Base-by-base conservation (phyloP, 371 early-diverging fungal species). In the Actinomortierella ambigua region DNA sequence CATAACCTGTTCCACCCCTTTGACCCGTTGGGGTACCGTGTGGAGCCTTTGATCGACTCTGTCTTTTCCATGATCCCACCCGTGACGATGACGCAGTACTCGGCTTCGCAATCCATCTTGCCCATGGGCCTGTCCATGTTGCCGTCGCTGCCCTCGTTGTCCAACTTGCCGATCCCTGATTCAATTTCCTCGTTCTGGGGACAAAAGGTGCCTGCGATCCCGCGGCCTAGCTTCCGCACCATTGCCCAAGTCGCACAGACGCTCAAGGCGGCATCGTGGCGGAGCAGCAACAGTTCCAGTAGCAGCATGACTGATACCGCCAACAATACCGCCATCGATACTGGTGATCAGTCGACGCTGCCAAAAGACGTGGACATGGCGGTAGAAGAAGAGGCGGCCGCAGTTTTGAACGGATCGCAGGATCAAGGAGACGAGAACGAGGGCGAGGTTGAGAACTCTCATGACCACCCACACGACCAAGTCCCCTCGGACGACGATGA, bases 1-100 rank as follows among this genome's bases (percentile, higher is more conserved):
- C 81, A 79, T 65, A 89, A 89, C 68, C 66, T 90, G 24, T 90
- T 88, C 63, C 85, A 88, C 59, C 82, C 89, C 1, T 88, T 85
- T 59, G 91, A 89, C 56, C 89, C 89, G 0, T 63, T 88, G n/a
- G 87, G 87, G 0, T 90, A 90, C 61, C 79, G 91, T 15, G 57
- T 85, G 39, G 91, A 90, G 53, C 89, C 91, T 0, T 68, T 89
- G 63, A 65, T 84, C n/a, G 82, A 88, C 57, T 42, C 78, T 1
- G 60, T 71, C 18, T 88, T 83, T 68, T 69, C 77, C 15, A 77
- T 77, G 14, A 69, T 88, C 42, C 77, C 84, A 5, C 89, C 91
- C 0, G 79, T 83, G 4, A 43, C 61, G 17, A 29, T 81, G 13
- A 52, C 34, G 0, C 59, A 67, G 11, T 73, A 63, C 29, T 55